Evolutionary conservation across 768 basidiomycete genomes (phyloP), one percentile per base, ranked within the genome.

Genomic region (Ramaria sp.): DNA sequence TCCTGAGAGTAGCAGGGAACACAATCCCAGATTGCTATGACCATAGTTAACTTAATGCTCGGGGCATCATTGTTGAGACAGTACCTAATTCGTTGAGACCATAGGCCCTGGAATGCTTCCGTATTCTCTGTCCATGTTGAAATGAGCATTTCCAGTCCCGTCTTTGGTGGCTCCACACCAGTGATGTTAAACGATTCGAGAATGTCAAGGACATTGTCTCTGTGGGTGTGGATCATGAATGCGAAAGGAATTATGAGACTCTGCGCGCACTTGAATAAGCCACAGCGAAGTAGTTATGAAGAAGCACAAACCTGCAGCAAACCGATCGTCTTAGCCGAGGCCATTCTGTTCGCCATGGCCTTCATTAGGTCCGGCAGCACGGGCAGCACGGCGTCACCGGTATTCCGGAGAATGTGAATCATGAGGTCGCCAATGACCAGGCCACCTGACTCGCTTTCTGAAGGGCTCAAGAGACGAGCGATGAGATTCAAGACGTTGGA

Each of bases 51-150:
- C 31, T n/a, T 12, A 4, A 51, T n/a, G 13, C 57, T 20, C n/a
- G 7, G 4, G 17, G 27, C 17, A 52, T n/a, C 7, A 19, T 5
- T 30, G 19, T 37, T n/a, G 34, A 20, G 9, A 4, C 61, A 67
- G 31, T 45, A 74, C 74, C 70, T 93, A 63, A 95, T 78, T 33
- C 91, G 82, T 4, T 83, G 81, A 10, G 91, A 84, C 94, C 95
- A 98, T 69, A 86, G 91, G 31, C 96, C 94, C 65, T 92, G 91
- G 78, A 98, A 89, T 4, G 86, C 91, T 69, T 91, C 88, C 12
- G 86, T 85, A 63, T 93, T 94, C 67, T 99, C 95, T 65, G 88
- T 90, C 95, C 94, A 97, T 0, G 88, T 84, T 55, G 85, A 80
- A 27, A 98, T 78, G n/a, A 99, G 75, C 48, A 97, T 78, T 59